Base-by-base conservation (phyloP, 495 filamentous ascomycete species). In the Xylaria intraflava region DNA sequence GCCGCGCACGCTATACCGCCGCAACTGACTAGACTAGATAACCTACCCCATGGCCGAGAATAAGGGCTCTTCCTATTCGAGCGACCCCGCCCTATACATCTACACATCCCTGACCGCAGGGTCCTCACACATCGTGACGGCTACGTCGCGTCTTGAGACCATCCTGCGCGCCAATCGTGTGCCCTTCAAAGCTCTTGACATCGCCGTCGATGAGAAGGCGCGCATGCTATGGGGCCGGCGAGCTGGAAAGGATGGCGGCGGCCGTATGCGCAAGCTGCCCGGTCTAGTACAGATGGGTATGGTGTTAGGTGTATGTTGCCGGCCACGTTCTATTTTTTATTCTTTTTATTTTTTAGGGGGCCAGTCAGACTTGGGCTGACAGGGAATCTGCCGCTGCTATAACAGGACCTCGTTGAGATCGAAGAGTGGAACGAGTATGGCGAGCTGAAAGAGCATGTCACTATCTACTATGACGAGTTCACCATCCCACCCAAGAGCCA, bases 371-470 rank as follows among this genome's bases (percentile, higher is more conserved):
- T 11, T 6, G 49, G 20, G 45, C 42, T 59, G 12, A 49, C 44
- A 19, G 14, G 20, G 27, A 31, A 40, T 2, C 17, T 19, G 35
- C 29, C 20, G 26, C 20, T 23, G 17, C 2, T 11, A 8, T 27
- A 44, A 12, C 57, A 96, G 90, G 93, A 97, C 65, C 75, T 96
- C 22, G 89, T 95, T 52, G 81, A 96, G 64, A 80, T 96, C 51
- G 93, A 98, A 73, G 93, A 97, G 65, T 97, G 94, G 94, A 98
- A 98, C 71, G 93, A 98, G 62, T 95, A 92, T 64, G 92, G 88
- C 64, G 93, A 97, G 73, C 78, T 98, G 50, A 91, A 93, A 66
- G 81, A 93, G 67, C 81, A 88, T 54, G 76, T 96, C 49, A 85
- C 65, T 39, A 71, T 79, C 59, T 74, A 72, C 70, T 73, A 75